These are phyloP conservation scores for Fragaria iinumae DNA, from an alignment of 306 rosid genomes.

Conservation along the genomic window DNA sequence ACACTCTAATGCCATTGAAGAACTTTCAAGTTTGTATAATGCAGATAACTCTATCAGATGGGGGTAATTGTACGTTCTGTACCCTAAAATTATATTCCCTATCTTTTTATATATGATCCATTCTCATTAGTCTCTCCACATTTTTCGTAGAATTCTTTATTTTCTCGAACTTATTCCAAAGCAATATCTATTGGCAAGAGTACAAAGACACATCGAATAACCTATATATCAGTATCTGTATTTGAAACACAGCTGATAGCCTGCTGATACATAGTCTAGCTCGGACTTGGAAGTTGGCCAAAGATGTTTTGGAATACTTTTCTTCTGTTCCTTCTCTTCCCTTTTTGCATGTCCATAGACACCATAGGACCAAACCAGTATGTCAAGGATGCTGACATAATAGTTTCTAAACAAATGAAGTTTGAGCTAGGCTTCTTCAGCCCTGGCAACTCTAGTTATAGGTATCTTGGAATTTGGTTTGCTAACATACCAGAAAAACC, in stretches of 20 bases:
- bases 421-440: conserved; percentile 56
- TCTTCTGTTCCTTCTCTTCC: not conserved
- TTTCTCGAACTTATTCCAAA: not conserved
- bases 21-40: not conserved
- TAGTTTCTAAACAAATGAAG: not conserved
- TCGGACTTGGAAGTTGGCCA: not conserved
- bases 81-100: not conserved
- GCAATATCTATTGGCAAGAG: not conserved
- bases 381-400: not conserved
- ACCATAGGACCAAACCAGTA: not conserved
- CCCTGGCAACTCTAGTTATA: not conserved
- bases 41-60: not conserved
- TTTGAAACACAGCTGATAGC: not conserved
- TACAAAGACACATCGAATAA: too few species aligned
- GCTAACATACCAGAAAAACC: not conserved
- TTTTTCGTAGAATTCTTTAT: not conserved
- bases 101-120: not conserved
- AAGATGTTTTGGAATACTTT: not conserved
- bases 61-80: not conserved
- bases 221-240: not conserved
- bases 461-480: conserved; percentile 45
- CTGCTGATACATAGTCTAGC: not conserved
- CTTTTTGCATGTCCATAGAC: not conserved
- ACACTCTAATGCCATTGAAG: not conserved
- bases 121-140: not conserved